Evolutionary conservation across 2,329 filamentous ascomycete species (phyloP).

Genomic region (Pestalotiopsis sp.): DNA sequence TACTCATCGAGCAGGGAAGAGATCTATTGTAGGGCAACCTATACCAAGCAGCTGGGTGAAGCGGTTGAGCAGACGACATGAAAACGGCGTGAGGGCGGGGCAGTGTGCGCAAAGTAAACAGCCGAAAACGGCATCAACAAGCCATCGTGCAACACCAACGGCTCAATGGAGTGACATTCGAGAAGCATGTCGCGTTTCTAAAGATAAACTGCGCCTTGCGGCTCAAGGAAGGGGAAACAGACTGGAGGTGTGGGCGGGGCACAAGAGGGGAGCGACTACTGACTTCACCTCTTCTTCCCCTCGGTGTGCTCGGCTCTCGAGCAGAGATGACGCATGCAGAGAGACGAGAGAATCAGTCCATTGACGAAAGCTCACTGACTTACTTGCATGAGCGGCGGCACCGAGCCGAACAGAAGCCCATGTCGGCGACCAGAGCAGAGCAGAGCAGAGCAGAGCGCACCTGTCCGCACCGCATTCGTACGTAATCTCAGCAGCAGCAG

Average conservation of each 20-base stretch:
- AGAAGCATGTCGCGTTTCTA: slow-evolving; percentile 13
- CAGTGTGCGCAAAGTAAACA: background rate
- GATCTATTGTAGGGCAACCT: background rate
- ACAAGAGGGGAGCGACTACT: background rate
- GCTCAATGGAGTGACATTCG: background rate
- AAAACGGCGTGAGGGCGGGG: background rate
- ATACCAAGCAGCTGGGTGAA: background rate
- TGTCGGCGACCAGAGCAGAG: background rate
- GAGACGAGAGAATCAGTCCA: background rate
- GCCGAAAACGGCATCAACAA: background rate
- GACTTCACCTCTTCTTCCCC: background rate
- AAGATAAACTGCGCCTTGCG: slow-evolving; percentile 10
- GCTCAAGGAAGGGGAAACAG: slow-evolving; percentile 3
- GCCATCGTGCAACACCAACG: background rate
- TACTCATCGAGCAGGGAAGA: background rate
- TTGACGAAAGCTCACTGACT: background rate
- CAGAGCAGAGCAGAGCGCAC: background rate
- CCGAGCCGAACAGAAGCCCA: background rate
- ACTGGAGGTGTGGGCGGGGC: background rate
- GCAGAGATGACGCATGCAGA: background rate
- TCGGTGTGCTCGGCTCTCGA: background rate
- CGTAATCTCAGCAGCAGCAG: background rate
- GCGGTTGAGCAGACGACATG: background rate
- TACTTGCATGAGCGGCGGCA: background rate
- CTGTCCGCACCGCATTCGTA: background rate